Evolutionary conservation across 495 filamentous ascomycete genomes (phyloP).

Genomic region (Penicillium paradoxum): DNA sequence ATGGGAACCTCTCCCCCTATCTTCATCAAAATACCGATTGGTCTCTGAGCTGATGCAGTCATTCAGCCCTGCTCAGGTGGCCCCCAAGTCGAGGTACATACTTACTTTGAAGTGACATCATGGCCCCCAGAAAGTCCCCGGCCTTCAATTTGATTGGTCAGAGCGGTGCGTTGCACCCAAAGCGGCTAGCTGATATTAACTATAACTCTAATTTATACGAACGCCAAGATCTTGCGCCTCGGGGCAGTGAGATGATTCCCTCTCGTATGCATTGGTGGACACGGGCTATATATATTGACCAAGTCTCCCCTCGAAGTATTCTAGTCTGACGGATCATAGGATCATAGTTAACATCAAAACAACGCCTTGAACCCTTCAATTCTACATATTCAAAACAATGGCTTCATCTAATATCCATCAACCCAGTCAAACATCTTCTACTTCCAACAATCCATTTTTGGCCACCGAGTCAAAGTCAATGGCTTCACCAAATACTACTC

Average conservation of each 20-base stretch:
- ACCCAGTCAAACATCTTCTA: not conserved
- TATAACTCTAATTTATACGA: not conserved
- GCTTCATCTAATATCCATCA: not conserved
- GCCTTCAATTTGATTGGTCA: not conserved
- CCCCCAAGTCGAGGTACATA: not conserved
- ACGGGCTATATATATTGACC: not conserved
- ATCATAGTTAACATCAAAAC: not conserved
- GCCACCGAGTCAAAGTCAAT: not conserved
- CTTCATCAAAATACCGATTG: no score
- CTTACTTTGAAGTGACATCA: slow-evolving; percentile 8
- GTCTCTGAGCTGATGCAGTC: not conserved
- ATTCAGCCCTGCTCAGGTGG: not conserved
- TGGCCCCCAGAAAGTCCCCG: not conserved
- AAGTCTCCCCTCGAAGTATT: not conserved
- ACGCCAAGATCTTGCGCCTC: not conserved
- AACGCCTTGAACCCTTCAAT: not conserved
- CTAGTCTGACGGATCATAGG: no score
- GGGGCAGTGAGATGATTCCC: not conserved
- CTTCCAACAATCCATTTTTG: not conserved
- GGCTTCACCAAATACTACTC: not conserved
- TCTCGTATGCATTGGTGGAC: not conserved
- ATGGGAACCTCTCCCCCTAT: not conserved
- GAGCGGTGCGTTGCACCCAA: not conserved
- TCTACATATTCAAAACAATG: not conserved
- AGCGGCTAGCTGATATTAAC: not conserved